Percentiles rank a stretch among this genome's conserved stretches.
These are phyloP conservation scores for Globisporangium iwayamae DNA, from an alignment of 352 stramenopile species.

Conservation along the genomic window DNA sequence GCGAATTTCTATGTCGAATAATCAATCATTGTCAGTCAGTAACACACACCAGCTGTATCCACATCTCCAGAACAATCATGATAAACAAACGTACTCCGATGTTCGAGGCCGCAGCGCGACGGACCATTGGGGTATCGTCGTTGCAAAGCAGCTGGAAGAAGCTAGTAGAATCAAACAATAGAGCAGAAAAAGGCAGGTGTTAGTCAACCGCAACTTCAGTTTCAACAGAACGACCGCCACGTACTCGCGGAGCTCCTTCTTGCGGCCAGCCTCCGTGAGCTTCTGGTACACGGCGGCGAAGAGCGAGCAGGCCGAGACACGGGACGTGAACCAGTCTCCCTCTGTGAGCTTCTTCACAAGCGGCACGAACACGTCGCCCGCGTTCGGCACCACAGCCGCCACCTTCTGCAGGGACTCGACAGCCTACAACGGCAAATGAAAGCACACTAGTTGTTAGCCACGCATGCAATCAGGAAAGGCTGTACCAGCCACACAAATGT, in stretches of 20 bases:
- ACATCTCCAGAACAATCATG: not conserved
- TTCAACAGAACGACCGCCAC: constrained; percentile 14
- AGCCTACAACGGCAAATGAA: constrained; percentile 23
- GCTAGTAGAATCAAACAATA: constrained; percentile 21
- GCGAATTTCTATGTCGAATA: constrained; percentile 53
- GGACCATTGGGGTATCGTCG: constrained; percentile 87
- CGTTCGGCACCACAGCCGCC: constrained; percentile 53
- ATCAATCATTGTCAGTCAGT: not conserved
- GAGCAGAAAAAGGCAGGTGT: not conserved
- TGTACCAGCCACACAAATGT: not conserved
- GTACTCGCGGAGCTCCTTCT: constrained; percentile 84
- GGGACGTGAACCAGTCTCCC: constrained; percentile 88
- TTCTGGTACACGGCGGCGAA: constrained; percentile 75
- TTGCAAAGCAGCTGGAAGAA: constrained; percentile 79
- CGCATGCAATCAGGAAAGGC: not conserved
- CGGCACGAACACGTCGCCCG: constrained; percentile 65
- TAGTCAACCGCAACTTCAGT: not conserved
- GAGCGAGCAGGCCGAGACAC: constrained; percentile 82
- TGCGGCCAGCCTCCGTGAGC: constrained; percentile 48
- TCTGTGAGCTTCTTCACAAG: constrained; percentile 77
- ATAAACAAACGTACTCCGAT: constrained; percentile 45
- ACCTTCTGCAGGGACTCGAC: constrained; percentile 78
- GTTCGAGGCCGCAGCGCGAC: constrained; percentile 72
- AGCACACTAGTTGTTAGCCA: not conserved
- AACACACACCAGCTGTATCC: not conserved